These are phyloP conservation scores for Metarhizium sp. DNA, from an alignment of 2,329 filamentous ascomycete species.

Conservation along the genomic window DNA sequence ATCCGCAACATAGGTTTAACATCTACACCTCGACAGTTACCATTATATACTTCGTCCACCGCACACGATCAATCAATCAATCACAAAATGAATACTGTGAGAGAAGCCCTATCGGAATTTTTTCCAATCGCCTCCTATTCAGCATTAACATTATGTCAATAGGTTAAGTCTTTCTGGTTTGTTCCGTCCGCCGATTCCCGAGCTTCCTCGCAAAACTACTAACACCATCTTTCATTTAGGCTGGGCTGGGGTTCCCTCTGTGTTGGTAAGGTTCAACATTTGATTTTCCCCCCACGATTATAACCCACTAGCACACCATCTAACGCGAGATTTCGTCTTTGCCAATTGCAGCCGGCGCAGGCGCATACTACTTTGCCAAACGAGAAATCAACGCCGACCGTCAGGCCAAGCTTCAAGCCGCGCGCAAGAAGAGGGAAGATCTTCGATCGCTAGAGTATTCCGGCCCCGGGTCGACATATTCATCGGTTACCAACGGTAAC, in stretches of 20 bases:
- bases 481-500: constrained; percentile 28
- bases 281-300: constrained; percentile 1
- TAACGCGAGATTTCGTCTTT: not conserved
- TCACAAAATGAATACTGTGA: constrained; percentile 44
- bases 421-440: constrained; percentile 52
- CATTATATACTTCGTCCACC: not conserved
- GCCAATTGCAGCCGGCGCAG: constrained; percentile 59
- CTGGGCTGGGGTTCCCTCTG: constrained; percentile 87
- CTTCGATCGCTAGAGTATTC: constrained; percentile 45
- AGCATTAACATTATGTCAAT: constrained; percentile 2
- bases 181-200: constrained; percentile 10
- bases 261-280: constrained; percentile 49
- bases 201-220: not conserved
- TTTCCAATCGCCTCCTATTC: not conserved
- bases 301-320: not conserved
- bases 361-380: constrained; percentile 95
- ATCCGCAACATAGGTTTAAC: not conserved
- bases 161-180: constrained; percentile 61
- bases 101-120: constrained; percentile 8
- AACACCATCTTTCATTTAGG: constrained; percentile 39
- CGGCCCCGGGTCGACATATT: constrained; percentile 24
- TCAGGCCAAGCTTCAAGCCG: constrained; percentile 58
- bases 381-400: constrained; percentile 87
- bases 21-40: not conserved
- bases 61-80: not conserved